These are phyloP conservation scores for Paramecium tetraurelia DNA, from an alignment of 73 alveolate species.

Conservation along the genomic window DNA sequence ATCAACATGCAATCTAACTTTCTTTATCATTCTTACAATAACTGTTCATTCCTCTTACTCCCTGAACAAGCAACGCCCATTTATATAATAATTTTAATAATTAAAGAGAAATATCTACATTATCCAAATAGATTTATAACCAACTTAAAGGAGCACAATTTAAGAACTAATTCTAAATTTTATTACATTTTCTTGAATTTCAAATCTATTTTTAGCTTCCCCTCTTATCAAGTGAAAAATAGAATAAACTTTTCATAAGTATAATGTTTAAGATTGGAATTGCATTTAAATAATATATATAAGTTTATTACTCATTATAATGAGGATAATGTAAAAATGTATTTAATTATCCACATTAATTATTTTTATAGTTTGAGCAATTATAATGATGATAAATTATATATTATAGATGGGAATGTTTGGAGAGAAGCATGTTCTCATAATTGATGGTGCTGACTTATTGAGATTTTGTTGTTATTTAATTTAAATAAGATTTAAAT, in stretches of 20 bases:
- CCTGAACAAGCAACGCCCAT: slow-evolving; percentile 25
- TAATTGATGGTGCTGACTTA: not conserved
- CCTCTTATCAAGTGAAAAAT: no score
- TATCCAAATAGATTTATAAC: not conserved
- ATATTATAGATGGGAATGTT: not conserved
- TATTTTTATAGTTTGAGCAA: not conserved
- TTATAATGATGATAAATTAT: not conserved
- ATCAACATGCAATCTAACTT: not conserved
- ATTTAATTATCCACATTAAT: no score
- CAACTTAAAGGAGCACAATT: not conserved
- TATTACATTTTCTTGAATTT: not conserved
- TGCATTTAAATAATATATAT: no score
- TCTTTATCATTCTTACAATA: not conserved
- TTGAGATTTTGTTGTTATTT: not conserved
- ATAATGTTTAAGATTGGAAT: not conserved
- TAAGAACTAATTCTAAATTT: not conserved
- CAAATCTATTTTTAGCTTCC: no score
- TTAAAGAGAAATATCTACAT: not conserved
- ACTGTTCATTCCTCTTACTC: not conserved
- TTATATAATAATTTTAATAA: not conserved
- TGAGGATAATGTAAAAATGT: not conserved
- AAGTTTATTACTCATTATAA: no score
- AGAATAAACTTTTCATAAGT: no score
- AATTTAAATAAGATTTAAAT: slow-evolving; percentile 14
- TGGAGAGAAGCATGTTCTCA: not conserved